These are phyloP conservation scores for Elsinoe arachidis DNA, from an alignment of 2,329 filamentous ascomycete genomes.

Conservation along the genomic window DNA sequence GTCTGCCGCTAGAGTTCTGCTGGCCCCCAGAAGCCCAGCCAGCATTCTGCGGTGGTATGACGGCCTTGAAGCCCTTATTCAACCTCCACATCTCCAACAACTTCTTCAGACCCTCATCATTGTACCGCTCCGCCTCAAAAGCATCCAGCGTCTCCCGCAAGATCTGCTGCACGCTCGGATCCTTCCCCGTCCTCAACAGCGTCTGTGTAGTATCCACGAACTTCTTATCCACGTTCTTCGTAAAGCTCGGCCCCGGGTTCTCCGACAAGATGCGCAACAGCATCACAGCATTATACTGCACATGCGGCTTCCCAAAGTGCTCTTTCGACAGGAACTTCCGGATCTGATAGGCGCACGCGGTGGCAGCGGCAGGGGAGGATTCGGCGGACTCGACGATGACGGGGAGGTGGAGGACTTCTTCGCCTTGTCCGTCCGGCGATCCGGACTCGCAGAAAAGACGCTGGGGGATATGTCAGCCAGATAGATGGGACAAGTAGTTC, in stretches of 20 bases:
- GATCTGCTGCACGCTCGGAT: conserved; percentile 73
- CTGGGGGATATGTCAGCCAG: conserved; percentile 35
- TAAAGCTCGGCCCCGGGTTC: conserved; percentile 85
- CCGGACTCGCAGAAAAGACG: conserved; percentile 74
- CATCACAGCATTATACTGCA: conserved; percentile 96
- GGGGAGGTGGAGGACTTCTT: conserved; percentile 87
- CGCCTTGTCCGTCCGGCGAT: conserved; percentile 55
- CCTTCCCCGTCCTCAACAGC: conserved; percentile 60
- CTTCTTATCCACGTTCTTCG: conserved; percentile 77
- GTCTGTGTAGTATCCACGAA: conserved; percentile 71
- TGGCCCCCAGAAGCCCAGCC: conserved; percentile 13
- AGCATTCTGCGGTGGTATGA: conserved; percentile 5
- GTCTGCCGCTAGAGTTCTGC: conserved; percentile 12
- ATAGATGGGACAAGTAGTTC: conserved; percentile 1
- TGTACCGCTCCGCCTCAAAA: conserved; percentile 61
- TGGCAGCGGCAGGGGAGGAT: conserved; percentile 77
- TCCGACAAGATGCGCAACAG: conserved; percentile 83
- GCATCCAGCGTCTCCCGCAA: conserved; percentile 77
- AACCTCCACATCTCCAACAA: conserved; percentile 81
- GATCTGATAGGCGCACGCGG: conserved; percentile 70
- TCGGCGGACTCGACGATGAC: conserved; percentile 92
- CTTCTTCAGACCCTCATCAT: conserved; percentile 64
- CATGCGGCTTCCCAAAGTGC: conserved; percentile 50
- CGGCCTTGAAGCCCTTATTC: conserved; percentile 53
- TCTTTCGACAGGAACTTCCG: conserved; percentile 76